phyloP scores from a whole-genome alignment of 768 basidiomycete genomes.

The Boletus rubroflammeus region DNA sequence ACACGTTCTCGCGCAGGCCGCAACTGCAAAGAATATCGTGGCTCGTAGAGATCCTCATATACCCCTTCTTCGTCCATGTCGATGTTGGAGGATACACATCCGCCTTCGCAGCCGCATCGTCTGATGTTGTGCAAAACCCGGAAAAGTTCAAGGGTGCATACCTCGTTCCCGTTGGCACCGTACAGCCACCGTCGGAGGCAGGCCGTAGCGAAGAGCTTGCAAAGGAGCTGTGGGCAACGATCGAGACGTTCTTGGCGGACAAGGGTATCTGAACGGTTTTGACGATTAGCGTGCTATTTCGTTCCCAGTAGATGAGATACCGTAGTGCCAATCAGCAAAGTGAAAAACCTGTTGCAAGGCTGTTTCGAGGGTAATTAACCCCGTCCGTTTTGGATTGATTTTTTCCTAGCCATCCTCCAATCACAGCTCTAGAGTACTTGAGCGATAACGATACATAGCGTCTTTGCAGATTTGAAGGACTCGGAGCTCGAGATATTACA shows the following conservation, averaged over 20 bases:
- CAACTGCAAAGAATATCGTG: slow-evolving; percentile 14
- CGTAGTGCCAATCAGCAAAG: too few relatives aligned
- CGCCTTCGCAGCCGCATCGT: slow-evolving; percentile 30
- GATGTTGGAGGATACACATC: slow-evolving; percentile 28
- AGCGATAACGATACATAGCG: too few relatives aligned
- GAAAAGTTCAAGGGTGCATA: slow-evolving; percentile 32
- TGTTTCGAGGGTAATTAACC: too few relatives aligned
- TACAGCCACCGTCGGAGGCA: slow-evolving; percentile 10
- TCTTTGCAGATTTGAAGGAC: too few relatives aligned
- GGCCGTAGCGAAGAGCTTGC: slow-evolving; percentile 23
- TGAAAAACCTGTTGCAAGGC: too few relatives aligned
- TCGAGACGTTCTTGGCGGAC: slow-evolving; percentile 26
- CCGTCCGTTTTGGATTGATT: too few relatives aligned
- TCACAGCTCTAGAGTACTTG: too few relatives aligned
- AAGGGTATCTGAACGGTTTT: slow-evolving; percentile 14
- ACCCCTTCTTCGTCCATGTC: slow-evolving; percentile 14
- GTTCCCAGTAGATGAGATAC: too few relatives aligned
- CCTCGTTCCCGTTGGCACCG: slow-evolving; percentile 23
- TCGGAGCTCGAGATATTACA: too few relatives aligned
- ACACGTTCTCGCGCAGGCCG: slow-evolving; percentile 29
- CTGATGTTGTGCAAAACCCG: slow-evolving; percentile 16
- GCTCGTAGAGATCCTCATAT: slow-evolving; percentile 19
- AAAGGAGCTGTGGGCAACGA: slow-evolving; percentile 28
- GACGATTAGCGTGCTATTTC: neutral
- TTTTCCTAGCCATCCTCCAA: too few relatives aligned